Conservation (phyloP, 2,329 filamentous ascomycete genomes). For the Fusarium xylarioides region DNA sequence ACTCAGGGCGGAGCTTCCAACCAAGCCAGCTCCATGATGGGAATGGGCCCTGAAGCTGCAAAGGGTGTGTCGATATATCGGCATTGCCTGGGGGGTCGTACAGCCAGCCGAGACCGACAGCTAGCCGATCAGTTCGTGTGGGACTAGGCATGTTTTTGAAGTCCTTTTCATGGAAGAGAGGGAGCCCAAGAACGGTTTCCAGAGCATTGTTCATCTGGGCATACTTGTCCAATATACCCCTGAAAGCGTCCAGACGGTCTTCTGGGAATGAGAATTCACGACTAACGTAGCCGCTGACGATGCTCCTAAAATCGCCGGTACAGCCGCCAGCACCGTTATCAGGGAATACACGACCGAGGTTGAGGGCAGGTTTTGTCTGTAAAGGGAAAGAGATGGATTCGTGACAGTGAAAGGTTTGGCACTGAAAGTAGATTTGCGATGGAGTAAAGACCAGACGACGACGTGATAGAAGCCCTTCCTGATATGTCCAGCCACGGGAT, state of each 20-base stretch:
- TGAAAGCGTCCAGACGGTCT: slow-evolving; percentile 49
- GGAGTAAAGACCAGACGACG: slow-evolving; percentile 50
- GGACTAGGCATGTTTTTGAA: slow-evolving; percentile 43
- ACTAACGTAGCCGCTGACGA: slow-evolving; percentile 46
- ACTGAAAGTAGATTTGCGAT: slow-evolving; percentile 52
- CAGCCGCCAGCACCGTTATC: slow-evolving; percentile 32
- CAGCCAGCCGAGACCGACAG: slow-evolving; percentile 49
- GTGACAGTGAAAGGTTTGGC: slow-evolving; percentile 49
- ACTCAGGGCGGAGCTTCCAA: slow-evolving; percentile 45
- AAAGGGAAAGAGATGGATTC: slow-evolving; percentile 49
- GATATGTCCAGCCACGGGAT: slow-evolving; percentile 49
- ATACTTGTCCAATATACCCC: slow-evolving; percentile 45
- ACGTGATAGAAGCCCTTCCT: slow-evolving; percentile 49
- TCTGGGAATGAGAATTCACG: slow-evolving; percentile 41
- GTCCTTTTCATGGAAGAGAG: slow-evolving; percentile 47
- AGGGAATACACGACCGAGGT: slow-evolving; percentile 47
- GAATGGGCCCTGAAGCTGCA: slow-evolving; percentile 42
- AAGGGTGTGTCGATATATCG: slow-evolving; percentile 36
- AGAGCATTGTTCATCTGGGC: slow-evolving; percentile 40
- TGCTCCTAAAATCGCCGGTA: slow-evolving; percentile 40
- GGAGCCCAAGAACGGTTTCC: slow-evolving; percentile 47
- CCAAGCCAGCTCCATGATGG: slow-evolving; percentile 53
- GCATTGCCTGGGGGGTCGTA: slow-evolving; percentile 38
- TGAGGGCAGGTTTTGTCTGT: slow-evolving; percentile 43
- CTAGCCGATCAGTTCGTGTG: slow-evolving; percentile 48